Base-by-base conservation (phyloP, 1,139 yeast species). In the Diutina neorugosa region DNA sequence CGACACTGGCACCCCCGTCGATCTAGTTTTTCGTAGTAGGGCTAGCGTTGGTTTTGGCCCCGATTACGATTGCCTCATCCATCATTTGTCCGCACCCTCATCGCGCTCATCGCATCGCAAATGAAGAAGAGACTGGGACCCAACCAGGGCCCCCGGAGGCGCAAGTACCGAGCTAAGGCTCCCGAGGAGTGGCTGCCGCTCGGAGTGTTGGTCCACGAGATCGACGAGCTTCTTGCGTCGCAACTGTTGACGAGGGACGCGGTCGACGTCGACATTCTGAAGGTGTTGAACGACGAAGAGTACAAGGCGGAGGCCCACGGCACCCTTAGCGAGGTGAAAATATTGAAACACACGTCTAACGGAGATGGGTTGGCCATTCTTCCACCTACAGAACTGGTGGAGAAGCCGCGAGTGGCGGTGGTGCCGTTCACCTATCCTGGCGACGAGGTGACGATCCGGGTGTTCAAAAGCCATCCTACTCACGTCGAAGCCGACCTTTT, bases 361-460 rank as follows among this genome's bases (percentile, higher is more conserved):
- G 98, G 98, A 54, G 93, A 86, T 59, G 91, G 93, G 2, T 61
- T 86, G 40, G 89, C 84, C 0, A 57, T 86, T 6, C 14, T 31
- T 4, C 37, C 37, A 8, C 74, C 85, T 40, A 68, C 73, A 7
- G 82, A 82, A 61, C 90, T 90, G 1, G 74, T 70, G 5, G 64
- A 63, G 52, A 64, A 62, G 51, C 83, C 78, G 61, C 44, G 44
- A 9, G 64, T 78, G 21, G 79, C 71, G 2, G 69, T 88, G 12
- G 80, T 93, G 5, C 98, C 98, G 14, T 93, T 86, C 69, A 86
- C 91, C 3, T 71, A 87, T 43, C 96, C 96, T 0, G 97, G 96
- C 1, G 98, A 93, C 64, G 62, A 75, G 1, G 93, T 84, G 4
- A 72, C 73, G 16, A 76, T 89, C 53, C 81, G 79, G 59, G 80